Evolutionary conservation across 177 flowering plant genomes (phyloP), one percentile per base, ranked within the genome.

Genomic region (Telopea speciosissima): DNA sequence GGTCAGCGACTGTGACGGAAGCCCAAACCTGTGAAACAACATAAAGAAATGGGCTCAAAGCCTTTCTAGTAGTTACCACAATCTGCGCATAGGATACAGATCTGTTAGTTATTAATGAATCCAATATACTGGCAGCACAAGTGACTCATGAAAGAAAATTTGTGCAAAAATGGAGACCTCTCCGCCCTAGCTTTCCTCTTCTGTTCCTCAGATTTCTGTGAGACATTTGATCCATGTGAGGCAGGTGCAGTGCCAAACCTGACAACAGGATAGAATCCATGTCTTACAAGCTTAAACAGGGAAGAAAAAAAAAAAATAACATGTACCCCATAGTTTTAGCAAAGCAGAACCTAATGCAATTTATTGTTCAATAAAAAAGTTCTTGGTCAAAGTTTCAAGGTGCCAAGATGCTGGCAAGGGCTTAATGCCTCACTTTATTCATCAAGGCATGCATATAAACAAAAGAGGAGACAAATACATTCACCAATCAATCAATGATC

Each of bases 121-220:
- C 40, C 40, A 36, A 36, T 36, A 36, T 6, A 6, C 40, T 3
- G 40, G 40, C 40, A 36, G 6, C 54, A 49, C 54, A 16, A 49
- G 22, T 21, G 63, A 14, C 10, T 56, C 5, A 11, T 26, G 31
- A 28, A 68, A 36, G 62, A 68, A 54, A 69, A 62, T 21, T 33
- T 24, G 24, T 19, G 33, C 10, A 42, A 52, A 75, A 68, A 76
- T 66, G 3, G 22, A 28, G 36, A 91, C 99, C 99, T 95, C 82
- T 91, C 98, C 52, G 98, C 98, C 83, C 97, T 88, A 69, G 96
- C 93, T 80, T 91, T 95, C 75, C 94, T 88, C 80, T 95, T 93
- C 75, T 73, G 80, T 54, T 89, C 92, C 81, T 93, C 98, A 31
- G 89, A 69, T 65, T 73, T 72, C 74, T 82, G 86, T 1, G 58